phyloP scores from a whole-genome alignment of 805 yeast species.

The Debaryomyces tyrocola region DNA sequence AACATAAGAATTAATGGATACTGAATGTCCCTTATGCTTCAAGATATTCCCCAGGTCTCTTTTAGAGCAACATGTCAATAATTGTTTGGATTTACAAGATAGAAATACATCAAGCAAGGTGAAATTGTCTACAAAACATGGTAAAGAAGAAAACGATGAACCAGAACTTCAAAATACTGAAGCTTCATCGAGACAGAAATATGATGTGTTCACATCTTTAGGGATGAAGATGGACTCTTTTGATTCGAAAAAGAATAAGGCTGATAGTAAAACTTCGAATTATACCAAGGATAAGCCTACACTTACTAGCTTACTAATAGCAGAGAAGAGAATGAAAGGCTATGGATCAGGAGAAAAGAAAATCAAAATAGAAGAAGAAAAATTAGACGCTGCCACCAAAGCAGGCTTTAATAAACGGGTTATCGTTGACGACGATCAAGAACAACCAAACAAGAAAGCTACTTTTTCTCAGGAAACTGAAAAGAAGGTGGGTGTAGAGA shows the following conservation, averaged over 20 bases:
- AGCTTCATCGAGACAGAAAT: constrained; percentile 3
- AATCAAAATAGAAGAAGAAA: constrained; percentile 1
- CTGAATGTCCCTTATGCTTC: constrained; percentile 38
- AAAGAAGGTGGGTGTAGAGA: constrained; percentile 1
- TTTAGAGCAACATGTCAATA: constrained; percentile 41
- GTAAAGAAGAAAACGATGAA: not conserved
- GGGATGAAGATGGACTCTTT: constrained; percentile 33
- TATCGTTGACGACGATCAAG: too few relatives aligned
- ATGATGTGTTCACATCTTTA: constrained; percentile 30
- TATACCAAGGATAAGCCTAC: constrained; percentile 26
- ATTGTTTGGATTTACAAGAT: constrained; percentile 36
- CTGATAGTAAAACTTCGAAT: constrained; percentile 9
- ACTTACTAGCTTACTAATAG: constrained; percentile 33
- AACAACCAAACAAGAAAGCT: not conserved
- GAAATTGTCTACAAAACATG: not conserved
- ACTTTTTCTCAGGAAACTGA: constrained; percentile 4
- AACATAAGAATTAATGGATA: constrained; percentile 9
- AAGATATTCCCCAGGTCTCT: constrained; percentile 19
- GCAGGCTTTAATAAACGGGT: not conserved
- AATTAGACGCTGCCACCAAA: not conserved
- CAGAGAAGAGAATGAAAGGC: constrained; percentile 28
- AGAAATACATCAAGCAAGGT: not conserved
- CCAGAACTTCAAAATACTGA: not conserved
- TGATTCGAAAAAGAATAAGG: constrained; percentile 14
- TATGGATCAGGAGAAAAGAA: constrained; percentile 10